phyloP scores from a whole-genome alignment of 2,329 filamentous ascomycete genomes.

The Leptodontidium sp. region DNA sequence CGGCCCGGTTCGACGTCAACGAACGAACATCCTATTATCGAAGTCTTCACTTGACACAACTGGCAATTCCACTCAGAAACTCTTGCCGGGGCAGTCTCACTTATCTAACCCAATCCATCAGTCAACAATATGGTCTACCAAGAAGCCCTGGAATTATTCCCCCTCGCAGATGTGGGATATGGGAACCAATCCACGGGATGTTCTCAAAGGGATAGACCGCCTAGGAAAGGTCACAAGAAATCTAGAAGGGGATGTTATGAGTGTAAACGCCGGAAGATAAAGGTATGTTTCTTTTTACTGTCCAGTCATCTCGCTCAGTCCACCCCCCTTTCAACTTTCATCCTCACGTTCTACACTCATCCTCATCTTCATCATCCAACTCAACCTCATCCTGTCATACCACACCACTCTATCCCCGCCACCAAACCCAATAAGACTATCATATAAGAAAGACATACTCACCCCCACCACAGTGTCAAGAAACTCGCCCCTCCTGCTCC shows the following conservation, averaged over 20 bases:
- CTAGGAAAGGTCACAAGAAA: conserved; percentile 30
- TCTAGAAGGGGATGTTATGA: conserved; percentile 30
- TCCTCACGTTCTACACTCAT: not conserved
- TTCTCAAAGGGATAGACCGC: not conserved
- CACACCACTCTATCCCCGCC: not conserved
- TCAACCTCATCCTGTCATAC: not conserved
- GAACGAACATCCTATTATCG: too few species aligned
- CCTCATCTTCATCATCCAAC: not conserved
- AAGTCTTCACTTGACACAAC: too few species aligned
- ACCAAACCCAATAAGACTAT: not conserved
- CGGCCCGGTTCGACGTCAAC: too few species aligned
- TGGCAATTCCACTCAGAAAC: too few species aligned
- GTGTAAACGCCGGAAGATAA: conserved; percentile 32
- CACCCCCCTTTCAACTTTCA: not conserved
- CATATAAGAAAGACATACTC: not conserved
- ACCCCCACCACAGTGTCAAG: conserved; percentile 26
- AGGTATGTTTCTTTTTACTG: not conserved
- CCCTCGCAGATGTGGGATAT: not conserved
- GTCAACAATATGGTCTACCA: not conserved
- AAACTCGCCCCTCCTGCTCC: conserved; percentile 23
- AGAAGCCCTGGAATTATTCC: not conserved
- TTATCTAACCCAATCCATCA: too few species aligned
- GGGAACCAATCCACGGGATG: not conserved
- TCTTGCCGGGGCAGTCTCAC: too few species aligned
- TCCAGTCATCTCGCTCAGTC: conserved; percentile 1